Percentiles rank a stretch among this genome's conserved stretches.
phyloP scores from a whole-genome alignment of 208 protist genomes.

The Tritrichomonas foetus region DNA sequence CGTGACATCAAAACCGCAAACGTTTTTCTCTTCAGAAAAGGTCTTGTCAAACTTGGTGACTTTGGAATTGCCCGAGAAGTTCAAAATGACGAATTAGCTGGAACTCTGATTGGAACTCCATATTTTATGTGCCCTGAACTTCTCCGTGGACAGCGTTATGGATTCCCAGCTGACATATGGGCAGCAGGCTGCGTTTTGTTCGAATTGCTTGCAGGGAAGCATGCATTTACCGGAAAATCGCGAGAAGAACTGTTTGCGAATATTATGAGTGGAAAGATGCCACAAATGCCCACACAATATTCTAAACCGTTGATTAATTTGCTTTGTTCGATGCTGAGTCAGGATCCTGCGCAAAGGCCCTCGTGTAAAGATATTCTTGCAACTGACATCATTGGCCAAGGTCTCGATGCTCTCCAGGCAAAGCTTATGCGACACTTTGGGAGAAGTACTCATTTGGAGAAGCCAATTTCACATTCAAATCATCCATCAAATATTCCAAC shows the following conservation, averaged over 20 bases:
- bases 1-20: slow-evolving; percentile 53
- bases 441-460: background rate
- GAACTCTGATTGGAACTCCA: slow-evolving; percentile 43
- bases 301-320: background rate
- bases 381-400: background rate
- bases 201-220: background rate
- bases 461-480: background rate
- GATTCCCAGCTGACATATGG: slow-evolving; percentile 38
- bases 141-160: background rate
- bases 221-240: slow-evolving; percentile 31
- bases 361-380: background rate
- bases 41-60: slow-evolving; percentile 46
- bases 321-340: background rate
- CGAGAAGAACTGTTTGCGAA: slow-evolving; percentile 21
- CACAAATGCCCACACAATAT: background rate
- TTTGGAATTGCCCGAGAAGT: slow-evolving; percentile 48
- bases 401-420: background rate
- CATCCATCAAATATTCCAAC: background rate
- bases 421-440: background rate
- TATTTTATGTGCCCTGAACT: slow-evolving; percentile 46
- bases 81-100: background rate
- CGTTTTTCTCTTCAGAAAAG: slow-evolving; percentile 41
- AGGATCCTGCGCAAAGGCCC: background rate
- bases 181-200: slow-evolving; percentile 17
- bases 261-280: background rate